Evolutionary conservation across 2,329 filamentous ascomycete species (phyloP).

Genomic region (Trichocomaceae sp.): DNA sequence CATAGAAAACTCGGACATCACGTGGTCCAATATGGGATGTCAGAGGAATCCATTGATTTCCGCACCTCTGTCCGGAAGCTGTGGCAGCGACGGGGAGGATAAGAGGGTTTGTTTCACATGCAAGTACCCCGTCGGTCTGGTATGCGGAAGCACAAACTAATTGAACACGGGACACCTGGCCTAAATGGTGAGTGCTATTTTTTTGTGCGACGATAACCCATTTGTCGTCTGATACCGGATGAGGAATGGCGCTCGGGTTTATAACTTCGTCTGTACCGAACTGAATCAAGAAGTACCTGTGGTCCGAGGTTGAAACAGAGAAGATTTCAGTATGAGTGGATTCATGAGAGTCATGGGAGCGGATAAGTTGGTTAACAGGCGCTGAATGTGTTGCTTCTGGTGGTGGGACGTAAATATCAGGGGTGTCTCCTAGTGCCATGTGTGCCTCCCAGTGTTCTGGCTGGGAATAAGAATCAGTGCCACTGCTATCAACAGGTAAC

Average conservation of each 20-base stretch:
- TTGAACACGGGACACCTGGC: not conserved
- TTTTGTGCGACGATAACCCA: constrained; percentile 3
- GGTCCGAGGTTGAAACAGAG: not conserved
- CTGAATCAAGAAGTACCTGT: not conserved
- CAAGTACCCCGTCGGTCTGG: not conserved
- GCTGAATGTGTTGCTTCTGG: not conserved
- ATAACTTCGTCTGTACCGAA: constrained; percentile 1
- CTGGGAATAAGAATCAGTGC: not conserved
- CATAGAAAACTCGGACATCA: constrained; percentile 54
- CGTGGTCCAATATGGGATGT: constrained; percentile 48
- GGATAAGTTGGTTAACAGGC: not conserved
- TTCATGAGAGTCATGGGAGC: not conserved
- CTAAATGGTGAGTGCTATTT: not conserved
- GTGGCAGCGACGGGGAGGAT: constrained; percentile 46
- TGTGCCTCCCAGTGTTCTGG: not conserved
- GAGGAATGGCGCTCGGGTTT: not conserved
- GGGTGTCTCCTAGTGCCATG: not conserved
- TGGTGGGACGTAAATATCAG: not conserved
- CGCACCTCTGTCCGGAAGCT: constrained; percentile 35
- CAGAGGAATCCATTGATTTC: constrained; percentile 39
- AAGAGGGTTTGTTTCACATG: constrained; percentile 2
- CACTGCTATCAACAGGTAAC: not conserved
- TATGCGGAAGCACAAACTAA: not conserved
- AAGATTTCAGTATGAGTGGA: not conserved
- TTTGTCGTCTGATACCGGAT: not conserved